Base-by-base conservation (phyloP, 2,329 filamentous ascomycete species). In the Ophiostoma triangulosporum region DNA sequence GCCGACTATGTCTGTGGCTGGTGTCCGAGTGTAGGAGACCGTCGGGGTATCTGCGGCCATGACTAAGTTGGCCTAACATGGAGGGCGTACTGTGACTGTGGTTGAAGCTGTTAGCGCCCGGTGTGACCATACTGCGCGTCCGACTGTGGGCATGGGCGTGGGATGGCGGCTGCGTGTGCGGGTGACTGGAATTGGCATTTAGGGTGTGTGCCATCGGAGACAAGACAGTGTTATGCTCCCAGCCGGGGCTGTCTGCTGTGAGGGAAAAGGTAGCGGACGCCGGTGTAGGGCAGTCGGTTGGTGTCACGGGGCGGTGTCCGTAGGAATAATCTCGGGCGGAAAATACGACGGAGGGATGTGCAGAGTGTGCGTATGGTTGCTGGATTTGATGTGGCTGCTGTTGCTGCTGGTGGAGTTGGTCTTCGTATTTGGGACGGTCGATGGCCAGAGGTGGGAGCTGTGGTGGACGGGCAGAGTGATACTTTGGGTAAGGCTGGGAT, bases 181-280 rank as follows among this genome's bases (percentile, higher is more conserved):
- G 79, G 43, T 87, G 79, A 8, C 83, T 80, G 58, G 86, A 77
- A 7, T 83, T 80, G 43, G 26, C n/a, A n/a, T n/a, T n/a, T n/a
- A n/a, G 14, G 58, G 86, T 77, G 1, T 79, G 74, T 0, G 84
- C 80, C 6, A 78, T 77, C 0, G 89, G 88, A n/a, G 89, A 95
- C 14, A 79, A 76, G 53, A 88, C 71, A 0, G 71, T 73, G 2
- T 83, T 79, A 6, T 83, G 78, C 6, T 75, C 76, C 74, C 84
- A 93, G 51, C 81, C 80, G 4, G 89, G 88, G 64, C 88, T 95
- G 57, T 79, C 83, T 51, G 83, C 82, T 0, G 80, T 84, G 1
- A 80, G 83, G 0, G 88, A 88, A 61, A 88, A 94, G 0, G 86
- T 87, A 11, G 86, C 81, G 1, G 89, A 91, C 0, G 86, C 89